Percentiles rank a stretch among this genome's conserved stretches.
These are phyloP conservation scores for Penicillium atrosanguineum DNA, from an alignment of 495 filamentous ascomycete genomes.

Conservation along the genomic window DNA sequence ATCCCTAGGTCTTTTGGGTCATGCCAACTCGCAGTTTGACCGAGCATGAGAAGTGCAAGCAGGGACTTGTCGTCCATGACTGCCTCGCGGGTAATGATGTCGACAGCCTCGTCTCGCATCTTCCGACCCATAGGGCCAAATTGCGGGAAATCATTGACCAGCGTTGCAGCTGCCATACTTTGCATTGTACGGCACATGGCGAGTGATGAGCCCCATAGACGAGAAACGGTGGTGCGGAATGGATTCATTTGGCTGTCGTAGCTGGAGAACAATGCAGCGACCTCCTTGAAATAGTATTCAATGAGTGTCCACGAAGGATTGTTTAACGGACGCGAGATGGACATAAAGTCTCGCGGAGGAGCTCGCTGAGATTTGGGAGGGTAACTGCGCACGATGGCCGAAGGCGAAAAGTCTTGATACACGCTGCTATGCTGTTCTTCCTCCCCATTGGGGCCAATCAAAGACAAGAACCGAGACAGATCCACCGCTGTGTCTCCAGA, in stretches of 20 bases:
- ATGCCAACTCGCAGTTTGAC: slow-evolving; percentile 58
- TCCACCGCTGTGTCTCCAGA: slow-evolving; percentile 24
- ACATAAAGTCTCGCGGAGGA: slow-evolving; percentile 26
- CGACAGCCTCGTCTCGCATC: slow-evolving; percentile 51
- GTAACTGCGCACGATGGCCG: slow-evolving; percentile 39
- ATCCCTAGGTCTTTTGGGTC: slow-evolving; percentile 53
- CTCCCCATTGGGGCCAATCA: slow-evolving; percentile 21
- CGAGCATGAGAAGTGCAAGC: slow-evolving; percentile 53
- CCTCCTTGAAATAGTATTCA: slow-evolving; percentile 61
- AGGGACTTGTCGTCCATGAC: slow-evolving; percentile 48
- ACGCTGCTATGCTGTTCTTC: slow-evolving; percentile 21
- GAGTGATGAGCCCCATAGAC: slow-evolving; percentile 54
- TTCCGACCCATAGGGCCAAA: slow-evolving; percentile 50
- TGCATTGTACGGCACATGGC: slow-evolving; percentile 60
- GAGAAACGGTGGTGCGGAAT: slow-evolving; percentile 53
- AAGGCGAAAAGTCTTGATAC: slow-evolving; percentile 36
- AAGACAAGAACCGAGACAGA: slow-evolving; percentile 32
- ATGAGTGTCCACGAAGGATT: slow-evolving; percentile 54
- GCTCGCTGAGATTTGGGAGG: slow-evolving; percentile 24
- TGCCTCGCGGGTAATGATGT: slow-evolving; percentile 45
- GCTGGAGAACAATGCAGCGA: slow-evolving; percentile 55
- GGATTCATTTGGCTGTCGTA: slow-evolving; percentile 60
- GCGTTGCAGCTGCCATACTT: slow-evolving; percentile 59
- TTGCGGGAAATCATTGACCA: slow-evolving; percentile 55
- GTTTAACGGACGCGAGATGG: slow-evolving; percentile 39